Base-by-base conservation (phyloP, 495 filamentous ascomycete genomes). In the Aspergillus campestris region DNA sequence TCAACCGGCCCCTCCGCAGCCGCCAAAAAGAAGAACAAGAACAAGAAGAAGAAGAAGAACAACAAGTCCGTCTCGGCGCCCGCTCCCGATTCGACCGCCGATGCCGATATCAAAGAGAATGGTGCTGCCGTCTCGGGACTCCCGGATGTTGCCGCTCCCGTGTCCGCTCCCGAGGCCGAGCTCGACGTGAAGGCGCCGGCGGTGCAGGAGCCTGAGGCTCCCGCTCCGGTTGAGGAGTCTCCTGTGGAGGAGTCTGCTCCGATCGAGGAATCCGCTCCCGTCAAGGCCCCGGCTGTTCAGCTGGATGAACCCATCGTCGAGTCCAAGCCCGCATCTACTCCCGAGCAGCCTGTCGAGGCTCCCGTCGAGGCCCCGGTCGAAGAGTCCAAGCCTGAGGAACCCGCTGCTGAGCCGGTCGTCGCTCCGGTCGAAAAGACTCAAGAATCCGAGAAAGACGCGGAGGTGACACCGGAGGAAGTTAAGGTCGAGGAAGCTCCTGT, bases 171-270 rank as follows among this genome's bases (percentile, higher is more conserved):
- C 1, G 39, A 39, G 9, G n/a, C 29, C 18, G 51, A 45, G 31
- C 48, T 33, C n/a, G n/a, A n/a, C n/a, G 10, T 36, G 6, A 51
- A 53, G 41, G 53, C 47, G 28, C 27, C 34, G 7, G 31, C 34
- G 8, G 46, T 51, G 45, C 42, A 52, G n/a, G 34, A 42, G 38
- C 40, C 47, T 13, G 42, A 55, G 34, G 11, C 34, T 30, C 30
- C 24, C 34, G 43, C 35, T 27, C 18, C 18, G 18, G 18, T 24
- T 1, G 18, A 24, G 18, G 43, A 32, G 7, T 29, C 44, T 8
- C 44, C 31, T 8, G 29, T 24, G 8, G 47, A 52, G 14, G 49
- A 48, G 6, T 14, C 48, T 5, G 41, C 51, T 32, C 18, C 4
- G 18, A 7, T 35, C 11, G 30, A 45, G 32, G 52, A 51, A 40